A percentile compares a stretch with the other conserved stretches of the same genome.
Conservation (phyloP, 1,284 basidiomycete genomes). For the Microbotryomycetes sp. region DNA sequence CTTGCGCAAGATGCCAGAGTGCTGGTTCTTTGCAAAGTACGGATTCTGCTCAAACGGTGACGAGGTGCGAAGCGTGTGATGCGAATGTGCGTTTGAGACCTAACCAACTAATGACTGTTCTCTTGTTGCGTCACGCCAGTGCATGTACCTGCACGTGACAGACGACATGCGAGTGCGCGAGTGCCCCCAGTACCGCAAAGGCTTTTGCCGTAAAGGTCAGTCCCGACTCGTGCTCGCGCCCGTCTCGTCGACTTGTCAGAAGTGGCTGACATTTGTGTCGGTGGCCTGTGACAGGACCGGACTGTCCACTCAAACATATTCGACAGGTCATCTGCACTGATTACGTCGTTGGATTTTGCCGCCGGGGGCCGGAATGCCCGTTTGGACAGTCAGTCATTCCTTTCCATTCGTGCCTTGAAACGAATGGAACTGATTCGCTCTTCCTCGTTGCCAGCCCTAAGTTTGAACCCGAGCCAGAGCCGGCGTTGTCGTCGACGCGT, state of each 20-base stretch:
- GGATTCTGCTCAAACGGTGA: slow-evolving; percentile 97
- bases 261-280: slow-evolving; percentile 1
- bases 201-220: slow-evolving; percentile 86
- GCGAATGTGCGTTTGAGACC: neutral
- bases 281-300: slow-evolving; percentile 55
- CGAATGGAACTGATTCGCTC: neutral
- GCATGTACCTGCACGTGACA: slow-evolving; percentile 95
- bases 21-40: slow-evolving; percentile 97
- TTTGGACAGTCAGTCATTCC: slow-evolving; percentile 71
- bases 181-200: slow-evolving; percentile 90
- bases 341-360: slow-evolving; percentile 92
- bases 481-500: slow-evolving; percentile 24
- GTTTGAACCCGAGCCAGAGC: slow-evolving; percentile 29
- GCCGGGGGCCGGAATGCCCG: slow-evolving; percentile 81
- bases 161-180: slow-evolving; percentile 69
- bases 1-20: slow-evolving; percentile 96
- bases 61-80: slow-evolving; percentile 45
- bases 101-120: neutral
- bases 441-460: slow-evolving; percentile 14
- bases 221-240: slow-evolving; percentile 6
- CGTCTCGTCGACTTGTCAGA: too few species aligned
- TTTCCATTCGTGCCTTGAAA: slow-evolving; percentile 2
- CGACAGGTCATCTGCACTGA: slow-evolving; percentile 81
- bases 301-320: slow-evolving; percentile 87
- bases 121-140: slow-evolving; percentile 42